Conservation (phyloP, 1,139 yeast genomes). For the Scheffersomyces titani region DNA sequence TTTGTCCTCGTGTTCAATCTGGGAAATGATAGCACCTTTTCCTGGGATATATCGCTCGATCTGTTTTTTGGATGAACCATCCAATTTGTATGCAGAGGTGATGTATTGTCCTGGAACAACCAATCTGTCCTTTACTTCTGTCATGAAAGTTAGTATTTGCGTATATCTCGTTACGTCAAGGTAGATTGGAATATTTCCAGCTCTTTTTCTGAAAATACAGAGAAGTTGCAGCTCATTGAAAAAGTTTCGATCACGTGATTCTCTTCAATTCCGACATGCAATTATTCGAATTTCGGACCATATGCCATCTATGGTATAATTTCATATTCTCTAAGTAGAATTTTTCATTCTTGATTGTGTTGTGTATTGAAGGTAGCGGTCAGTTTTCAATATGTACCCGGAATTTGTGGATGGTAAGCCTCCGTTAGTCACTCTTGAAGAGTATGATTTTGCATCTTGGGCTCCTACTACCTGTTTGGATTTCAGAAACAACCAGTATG, state of each 20-base stretch:
- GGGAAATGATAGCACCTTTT: conserved; percentile 38
- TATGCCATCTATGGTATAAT: not conserved
- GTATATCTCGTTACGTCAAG: not conserved
- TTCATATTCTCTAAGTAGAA: too few species aligned
- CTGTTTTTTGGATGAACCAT: conserved; percentile 16
- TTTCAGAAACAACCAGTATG: conserved; percentile 33
- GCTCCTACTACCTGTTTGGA: conserved; percentile 54
- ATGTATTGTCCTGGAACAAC: conserved; percentile 80
- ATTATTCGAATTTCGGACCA: not conserved
- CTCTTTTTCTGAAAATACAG: not conserved
- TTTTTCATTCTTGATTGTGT: conserved; percentile 10
- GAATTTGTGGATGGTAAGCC: conserved; percentile 47
- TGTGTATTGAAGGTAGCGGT: not conserved
- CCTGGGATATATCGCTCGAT: conserved; percentile 34
- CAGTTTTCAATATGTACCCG: conserved; percentile 30
- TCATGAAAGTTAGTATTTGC: not conserved
- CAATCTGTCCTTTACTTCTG: conserved; percentile 3
- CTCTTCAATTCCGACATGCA: not conserved
- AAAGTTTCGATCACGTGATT: not conserved
- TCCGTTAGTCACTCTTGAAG: conserved; percentile 44
- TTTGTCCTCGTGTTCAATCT: conserved; percentile 24
- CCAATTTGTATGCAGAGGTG: conserved; percentile 35
- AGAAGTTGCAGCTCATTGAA: not conserved
- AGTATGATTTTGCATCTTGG: conserved; percentile 58
- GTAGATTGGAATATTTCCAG: not conserved